Base-by-base conservation (phyloP, 2,329 filamentous ascomycete genomes). In the Acrodontium crateriforme region DNA sequence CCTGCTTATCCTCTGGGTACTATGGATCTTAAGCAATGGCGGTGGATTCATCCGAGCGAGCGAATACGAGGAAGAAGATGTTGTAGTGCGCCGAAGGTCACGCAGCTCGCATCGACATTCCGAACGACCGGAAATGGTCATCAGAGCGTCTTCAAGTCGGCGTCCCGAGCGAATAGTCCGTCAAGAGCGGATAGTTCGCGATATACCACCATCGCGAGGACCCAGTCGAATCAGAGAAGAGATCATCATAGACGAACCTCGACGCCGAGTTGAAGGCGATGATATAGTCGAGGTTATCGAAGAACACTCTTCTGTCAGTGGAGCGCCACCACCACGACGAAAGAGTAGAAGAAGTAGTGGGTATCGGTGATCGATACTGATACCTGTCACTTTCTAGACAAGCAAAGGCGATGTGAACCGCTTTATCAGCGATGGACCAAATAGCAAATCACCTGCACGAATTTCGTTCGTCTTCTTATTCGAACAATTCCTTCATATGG, bases 261-360 rank as follows among this genome's bases (percentile, higher is more conserved):
- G 50, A 39, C 41, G 48, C 34, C 51, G 56, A 34, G 61, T 64
- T 10, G 58, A 56, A 23, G 54, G 59, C 21, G 65, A 67, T 26
- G 64, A 70, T 47, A 53, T 69, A n/a, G 60, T 71, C 2, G 65
- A 16, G 23, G 12, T 8, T 6, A 60, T 67, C 33, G 69, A 73
- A 47, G 68, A 71, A 47, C 57, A 64, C 30, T 62, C 60, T 4
- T 51, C 53, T 11, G 53, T 61, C 21, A 46, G 49, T 5, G 40
- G 38, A 39, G 32, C 38, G 41, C 52, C 50, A 25, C 50, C 45
- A 39, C 54, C 50, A 24, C 50, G 53, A 25, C 46, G 44, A 36
- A 53, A 53, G 26, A 56, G 53, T 29, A 44, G 52, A 32, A 48
- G 55, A 30, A 47, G 51, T 28, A 51, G 56, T 30, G 57, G 59